Conservation (phyloP, 2,329 filamentous ascomycete species). For the Trichoderma endophyticum region DNA sequence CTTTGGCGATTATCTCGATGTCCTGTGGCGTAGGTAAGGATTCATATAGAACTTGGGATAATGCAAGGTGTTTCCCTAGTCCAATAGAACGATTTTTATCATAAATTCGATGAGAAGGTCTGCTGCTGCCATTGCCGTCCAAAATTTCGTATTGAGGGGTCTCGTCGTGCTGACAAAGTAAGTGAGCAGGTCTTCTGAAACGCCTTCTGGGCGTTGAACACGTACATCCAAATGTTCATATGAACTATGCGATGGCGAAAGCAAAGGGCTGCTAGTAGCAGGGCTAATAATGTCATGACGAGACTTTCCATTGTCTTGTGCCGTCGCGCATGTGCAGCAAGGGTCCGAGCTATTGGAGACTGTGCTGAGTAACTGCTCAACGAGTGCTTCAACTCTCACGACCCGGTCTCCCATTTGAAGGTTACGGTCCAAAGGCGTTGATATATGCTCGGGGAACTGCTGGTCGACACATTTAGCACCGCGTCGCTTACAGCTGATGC, state of each 20-base stretch:
- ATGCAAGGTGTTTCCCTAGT: neutral
- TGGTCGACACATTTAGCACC: constrained; percentile 46
- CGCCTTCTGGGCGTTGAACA: neutral
- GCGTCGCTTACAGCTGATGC: constrained; percentile 45
- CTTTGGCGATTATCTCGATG: neutral
- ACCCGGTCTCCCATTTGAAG: constrained; percentile 30
- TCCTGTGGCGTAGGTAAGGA: neutral
- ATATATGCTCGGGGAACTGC: constrained; percentile 39
- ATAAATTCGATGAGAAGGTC: neutral
- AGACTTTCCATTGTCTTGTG: neutral
- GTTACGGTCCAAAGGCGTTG: constrained; percentile 18
- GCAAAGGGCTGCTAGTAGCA: neutral
- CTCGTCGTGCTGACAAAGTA: neutral
- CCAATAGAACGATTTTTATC: neutral
- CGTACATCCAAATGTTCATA: neutral
- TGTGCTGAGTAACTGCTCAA: constrained; percentile 28
- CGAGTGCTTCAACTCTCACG: constrained; percentile 35
- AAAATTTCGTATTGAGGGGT: neutral
- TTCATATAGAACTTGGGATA: neutral
- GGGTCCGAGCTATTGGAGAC: neutral
- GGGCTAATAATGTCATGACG: neutral
- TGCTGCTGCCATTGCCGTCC: neutral
- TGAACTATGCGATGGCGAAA: neutral
- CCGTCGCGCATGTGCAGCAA: neutral
- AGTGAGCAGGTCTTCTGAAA: neutral